Conservation (phyloP, 208 protist genomes). For the Acanthamoeba castellanii region DNA sequence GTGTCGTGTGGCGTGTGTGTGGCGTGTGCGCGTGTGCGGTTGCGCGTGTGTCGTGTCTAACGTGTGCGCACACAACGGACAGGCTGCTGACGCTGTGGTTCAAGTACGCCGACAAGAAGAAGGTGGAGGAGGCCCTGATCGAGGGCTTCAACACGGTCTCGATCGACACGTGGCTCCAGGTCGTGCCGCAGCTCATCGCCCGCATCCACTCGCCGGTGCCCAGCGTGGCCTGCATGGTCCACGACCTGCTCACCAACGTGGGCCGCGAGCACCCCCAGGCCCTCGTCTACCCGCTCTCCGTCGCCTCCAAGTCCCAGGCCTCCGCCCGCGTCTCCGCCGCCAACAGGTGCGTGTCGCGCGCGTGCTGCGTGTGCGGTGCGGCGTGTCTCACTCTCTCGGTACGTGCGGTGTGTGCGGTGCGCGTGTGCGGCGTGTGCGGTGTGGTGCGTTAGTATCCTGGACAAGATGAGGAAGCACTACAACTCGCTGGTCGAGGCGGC, state of each 20-base stretch:
- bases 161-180: conserved; percentile 99
- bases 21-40: no score
- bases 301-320: conserved; percentile 92
- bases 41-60: not conserved
- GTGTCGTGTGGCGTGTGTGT: not conserved
- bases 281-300: conserved; percentile 99
- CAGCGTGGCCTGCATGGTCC: conserved; percentile 94
- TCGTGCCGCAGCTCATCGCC: conserved; percentile 95
- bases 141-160: conserved; percentile 94
- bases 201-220: conserved; percentile 95
- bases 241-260: conserved; percentile 95
- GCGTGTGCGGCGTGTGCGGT: no score
- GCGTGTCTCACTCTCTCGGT: not conserved
- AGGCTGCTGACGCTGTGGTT: conserved; percentile 97
- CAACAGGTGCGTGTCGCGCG: not conserved
- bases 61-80: not conserved
- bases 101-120: conserved; percentile 88
- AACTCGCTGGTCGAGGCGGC: conserved; percentile 93
- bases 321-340: conserved; percentile 20
- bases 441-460: not conserved
- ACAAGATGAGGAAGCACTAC: conserved; percentile 69
- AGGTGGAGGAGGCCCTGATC: conserved; percentile 92
- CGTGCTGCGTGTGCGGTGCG: not conserved
- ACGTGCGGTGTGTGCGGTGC: no score
- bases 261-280: conserved; percentile 97